Percentiles rank a stretch among this genome's conserved stretches.
Conservation (phyloP, 768 basidiomycete species). For the Boletales sp. region DNA sequence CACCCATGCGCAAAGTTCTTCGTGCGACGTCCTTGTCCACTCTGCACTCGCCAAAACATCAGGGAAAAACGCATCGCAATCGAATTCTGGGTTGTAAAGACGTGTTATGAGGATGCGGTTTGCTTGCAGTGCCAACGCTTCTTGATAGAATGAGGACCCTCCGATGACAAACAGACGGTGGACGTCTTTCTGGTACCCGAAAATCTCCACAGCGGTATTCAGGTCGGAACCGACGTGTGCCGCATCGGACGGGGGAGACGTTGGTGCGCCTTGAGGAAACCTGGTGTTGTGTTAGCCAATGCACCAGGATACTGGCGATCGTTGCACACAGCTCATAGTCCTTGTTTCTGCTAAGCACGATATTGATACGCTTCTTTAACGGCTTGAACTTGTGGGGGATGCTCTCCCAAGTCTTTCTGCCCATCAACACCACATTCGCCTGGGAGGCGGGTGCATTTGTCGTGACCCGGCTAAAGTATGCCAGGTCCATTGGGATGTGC, state of each 20-base stretch:
- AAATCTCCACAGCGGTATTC: slow-evolving; percentile 12
- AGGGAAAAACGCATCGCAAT: slow-evolving; percentile 87
- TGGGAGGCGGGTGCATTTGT: slow-evolving; percentile 50
- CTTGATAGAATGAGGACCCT: slow-evolving; percentile 81
- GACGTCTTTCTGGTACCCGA: slow-evolving; percentile 23
- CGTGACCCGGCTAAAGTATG: slow-evolving; percentile 86
- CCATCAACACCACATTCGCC: slow-evolving; percentile 87
- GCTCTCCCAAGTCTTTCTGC: slow-evolving; percentile 96
- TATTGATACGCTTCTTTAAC: slow-evolving; percentile 67
- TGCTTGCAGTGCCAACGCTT: slow-evolving; percentile 55
- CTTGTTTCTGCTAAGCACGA: slow-evolving; percentile 66
- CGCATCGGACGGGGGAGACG: slow-evolving; percentile 12
- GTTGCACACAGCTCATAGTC: slow-evolving; percentile 59
- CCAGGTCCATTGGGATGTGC: slow-evolving; percentile 84
- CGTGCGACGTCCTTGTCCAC: slow-evolving; percentile 62
- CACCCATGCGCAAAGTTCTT: slow-evolving; percentile 69
- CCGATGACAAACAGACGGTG: slow-evolving; percentile 84
- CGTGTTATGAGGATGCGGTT: slow-evolving; percentile 88
- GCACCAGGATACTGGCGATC: neutral
- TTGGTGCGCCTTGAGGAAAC: slow-evolving; percentile 5
- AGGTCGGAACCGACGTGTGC: slow-evolving; percentile 29
- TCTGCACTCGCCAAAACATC: slow-evolving; percentile 49
- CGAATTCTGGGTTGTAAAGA: slow-evolving; percentile 68
- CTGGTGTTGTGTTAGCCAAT: slow-evolving; percentile 13
- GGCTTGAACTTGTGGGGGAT: slow-evolving; percentile 86